Evolutionary conservation across 331 rosid genomes (phyloP).

Genomic region (Phaseolus coccineus): DNA sequence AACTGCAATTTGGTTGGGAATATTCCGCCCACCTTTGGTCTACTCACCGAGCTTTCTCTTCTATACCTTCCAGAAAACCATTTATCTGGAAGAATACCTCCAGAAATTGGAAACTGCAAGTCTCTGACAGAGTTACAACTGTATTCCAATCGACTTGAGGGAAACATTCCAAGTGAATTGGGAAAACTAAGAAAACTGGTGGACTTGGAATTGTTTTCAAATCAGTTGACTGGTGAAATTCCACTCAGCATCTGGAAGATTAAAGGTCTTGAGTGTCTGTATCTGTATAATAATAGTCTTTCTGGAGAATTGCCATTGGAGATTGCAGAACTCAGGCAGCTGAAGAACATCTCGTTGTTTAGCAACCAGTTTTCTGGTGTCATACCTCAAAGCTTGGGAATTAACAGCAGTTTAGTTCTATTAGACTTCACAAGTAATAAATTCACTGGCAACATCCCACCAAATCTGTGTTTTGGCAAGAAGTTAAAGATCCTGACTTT

Average conservation of each 20-base stretch:
- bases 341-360: conserved; percentile 65
- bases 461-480: conserved; percentile 76
- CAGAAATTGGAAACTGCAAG: conserved; percentile 69
- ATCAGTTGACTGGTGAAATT: conserved; percentile 72
- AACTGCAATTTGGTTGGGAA: conserved; percentile 59
- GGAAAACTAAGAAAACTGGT: conserved; percentile 61
- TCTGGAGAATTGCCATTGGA: conserved; percentile 74
- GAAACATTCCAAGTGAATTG: conserved; percentile 74
- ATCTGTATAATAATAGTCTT: conserved; percentile 72
- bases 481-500: conserved; percentile 49
- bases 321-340: conserved; percentile 72
- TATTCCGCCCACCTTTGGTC: conserved; percentile 76
- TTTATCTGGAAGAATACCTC: conserved; percentile 74
- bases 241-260: conserved; percentile 89
- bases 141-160: conserved; percentile 70
- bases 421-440: conserved; percentile 71
- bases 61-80: conserved; percentile 63
- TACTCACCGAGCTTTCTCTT: conserved; percentile 46
- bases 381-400: conserved; percentile 80
- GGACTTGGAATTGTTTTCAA: conserved; percentile 62
- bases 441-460: conserved; percentile 78
- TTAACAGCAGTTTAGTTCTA: conserved; percentile 65
- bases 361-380: conserved; percentile 78
- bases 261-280: conserved; percentile 60
- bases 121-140: conserved; percentile 60